These are phyloP conservation scores for Backusella macrospora DNA, from an alignment of 192 early-diverging fungal genomes.

Conservation along the genomic window DNA sequence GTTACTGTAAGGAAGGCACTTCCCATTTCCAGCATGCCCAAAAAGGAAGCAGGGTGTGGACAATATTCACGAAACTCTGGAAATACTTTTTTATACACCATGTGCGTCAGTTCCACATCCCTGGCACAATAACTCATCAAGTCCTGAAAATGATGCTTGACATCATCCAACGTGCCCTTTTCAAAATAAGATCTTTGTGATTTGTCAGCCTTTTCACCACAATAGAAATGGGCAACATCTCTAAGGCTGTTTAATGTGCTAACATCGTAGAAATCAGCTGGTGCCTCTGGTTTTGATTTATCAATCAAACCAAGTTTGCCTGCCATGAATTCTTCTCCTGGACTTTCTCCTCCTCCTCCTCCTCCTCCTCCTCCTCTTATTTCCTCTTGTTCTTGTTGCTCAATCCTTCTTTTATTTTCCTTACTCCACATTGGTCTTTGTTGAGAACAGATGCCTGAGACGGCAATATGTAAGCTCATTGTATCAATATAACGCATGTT, in stretches of 20 bases:
- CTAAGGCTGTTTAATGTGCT: conserved; percentile 76
- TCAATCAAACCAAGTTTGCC: conserved; percentile 37
- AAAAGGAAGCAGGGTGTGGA: conserved; percentile 94
- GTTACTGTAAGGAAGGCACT: conserved; percentile 81
- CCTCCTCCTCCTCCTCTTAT: no score
- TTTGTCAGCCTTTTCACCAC: conserved; percentile 70
- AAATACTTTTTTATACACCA: conserved; percentile 69
- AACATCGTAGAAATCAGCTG: conserved; percentile 52
- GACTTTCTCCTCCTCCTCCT: no score
- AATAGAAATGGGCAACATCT: conserved; percentile 81
- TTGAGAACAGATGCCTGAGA: conserved; percentile 86
- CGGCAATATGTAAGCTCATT: conserved; percentile 89
- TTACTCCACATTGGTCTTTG: conserved; percentile 83
- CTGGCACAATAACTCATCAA: conserved; percentile 83
- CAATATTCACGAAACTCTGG: conserved; percentile 78
- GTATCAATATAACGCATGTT: conserved; percentile 83
- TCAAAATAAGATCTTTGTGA: conserved; percentile 60
- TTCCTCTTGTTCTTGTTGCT: not conserved
- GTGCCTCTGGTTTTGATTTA: conserved; percentile 11
- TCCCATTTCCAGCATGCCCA: conserved; percentile 88
- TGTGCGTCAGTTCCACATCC: conserved; percentile 82
- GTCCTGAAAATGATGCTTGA: conserved; percentile 64
- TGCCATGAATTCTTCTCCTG: not conserved
- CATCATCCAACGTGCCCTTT: conserved; percentile 58
- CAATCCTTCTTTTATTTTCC: conserved; percentile 57